phyloP scores from a whole-genome alignment of 495 filamentous ascomycete genomes.

The Hypoxylon rickii region DNA sequence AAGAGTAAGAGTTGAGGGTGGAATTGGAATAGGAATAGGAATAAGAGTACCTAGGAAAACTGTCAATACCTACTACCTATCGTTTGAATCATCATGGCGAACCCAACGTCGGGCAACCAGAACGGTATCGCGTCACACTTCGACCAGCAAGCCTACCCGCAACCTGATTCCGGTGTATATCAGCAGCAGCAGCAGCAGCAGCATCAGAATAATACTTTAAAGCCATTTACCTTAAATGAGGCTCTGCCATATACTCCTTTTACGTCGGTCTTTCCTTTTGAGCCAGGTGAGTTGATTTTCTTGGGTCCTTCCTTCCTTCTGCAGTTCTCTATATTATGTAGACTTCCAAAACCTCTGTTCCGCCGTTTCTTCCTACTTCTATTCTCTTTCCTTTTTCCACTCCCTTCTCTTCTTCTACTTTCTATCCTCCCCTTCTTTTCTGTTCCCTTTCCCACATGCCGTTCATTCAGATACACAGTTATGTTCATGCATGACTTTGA shows the following conservation, averaged over 20 bases:
- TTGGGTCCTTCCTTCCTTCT: conserved; percentile 38
- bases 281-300: conserved; percentile 65
- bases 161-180: conserved; percentile 6
- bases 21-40: neutral
- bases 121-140: conserved; percentile 34
- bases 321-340: no score
- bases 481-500: conserved; percentile 1
- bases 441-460: neutral
- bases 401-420: neutral
- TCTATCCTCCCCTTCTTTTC: conserved; percentile 1
- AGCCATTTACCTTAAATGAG: conserved; percentile 68
- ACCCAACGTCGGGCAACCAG: conserved; percentile 33
- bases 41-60: conserved; percentile 12
- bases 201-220: conserved; percentile 23
- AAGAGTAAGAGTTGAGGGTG: no score
- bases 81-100: conserved; percentile 40
- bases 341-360: no score
- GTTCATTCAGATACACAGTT: neutral
- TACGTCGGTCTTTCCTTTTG: conserved; percentile 85
- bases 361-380: no score
- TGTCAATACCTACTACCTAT: no score
- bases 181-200: conserved; percentile 8
- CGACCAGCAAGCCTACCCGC: conserved; percentile 24
- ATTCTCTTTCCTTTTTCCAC: conserved; percentile 2
- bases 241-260: conserved; percentile 91